A percentile compares a stretch with the other conserved stretches of the same genome.
Evolutionary conservation across 2,329 filamentous ascomycete species (phyloP).

Genomic region (Apiospora pterosperma): DNA sequence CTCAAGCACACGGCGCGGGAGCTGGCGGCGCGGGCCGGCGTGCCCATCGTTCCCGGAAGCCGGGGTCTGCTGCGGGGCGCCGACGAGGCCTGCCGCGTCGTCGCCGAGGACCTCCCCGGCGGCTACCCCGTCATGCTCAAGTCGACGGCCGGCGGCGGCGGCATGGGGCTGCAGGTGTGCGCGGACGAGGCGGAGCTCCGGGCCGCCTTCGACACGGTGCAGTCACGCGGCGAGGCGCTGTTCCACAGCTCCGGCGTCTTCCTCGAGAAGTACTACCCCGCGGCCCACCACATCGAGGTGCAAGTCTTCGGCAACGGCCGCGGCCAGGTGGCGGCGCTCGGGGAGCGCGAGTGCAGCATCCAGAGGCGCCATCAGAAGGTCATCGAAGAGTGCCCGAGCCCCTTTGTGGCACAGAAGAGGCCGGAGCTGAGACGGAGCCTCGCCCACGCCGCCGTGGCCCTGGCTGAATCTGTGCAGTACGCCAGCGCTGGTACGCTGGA

Average conservation of each 20-base stretch:
- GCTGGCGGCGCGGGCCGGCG: conserved; percentile 21
- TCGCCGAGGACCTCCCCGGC: conserved; percentile 12
- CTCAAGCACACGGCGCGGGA: conserved; percentile 35
- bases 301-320: conserved; percentile 63
- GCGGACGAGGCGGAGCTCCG: conserved; percentile 45
- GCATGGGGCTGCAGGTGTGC: conserved; percentile 61
- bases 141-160: conserved; percentile 59
- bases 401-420: conserved; percentile 42
- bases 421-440: conserved; percentile 27
- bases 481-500: conserved; percentile 37
- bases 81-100: conserved; percentile 50
- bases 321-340: conserved; percentile 55
- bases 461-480: conserved; percentile 23
- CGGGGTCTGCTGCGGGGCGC: conserved; percentile 10
- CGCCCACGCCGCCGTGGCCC: conserved; percentile 10
- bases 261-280: conserved; percentile 59
- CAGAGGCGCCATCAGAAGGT: conserved; percentile 69
- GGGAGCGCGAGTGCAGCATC: conserved; percentile 65
- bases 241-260: conserved; percentile 62
- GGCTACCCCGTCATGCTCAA: conserved; percentile 52
- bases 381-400: conserved; percentile 66
- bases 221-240: conserved; percentile 51
- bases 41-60: conserved; percentile 30
- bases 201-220: conserved; percentile 50
- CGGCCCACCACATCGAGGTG: conserved; percentile 64